Evolutionary conservation across 257 asterid genomes (phyloP), one percentile per base, ranked within the genome.

Genomic region (Solanum gandarillasii): DNA sequence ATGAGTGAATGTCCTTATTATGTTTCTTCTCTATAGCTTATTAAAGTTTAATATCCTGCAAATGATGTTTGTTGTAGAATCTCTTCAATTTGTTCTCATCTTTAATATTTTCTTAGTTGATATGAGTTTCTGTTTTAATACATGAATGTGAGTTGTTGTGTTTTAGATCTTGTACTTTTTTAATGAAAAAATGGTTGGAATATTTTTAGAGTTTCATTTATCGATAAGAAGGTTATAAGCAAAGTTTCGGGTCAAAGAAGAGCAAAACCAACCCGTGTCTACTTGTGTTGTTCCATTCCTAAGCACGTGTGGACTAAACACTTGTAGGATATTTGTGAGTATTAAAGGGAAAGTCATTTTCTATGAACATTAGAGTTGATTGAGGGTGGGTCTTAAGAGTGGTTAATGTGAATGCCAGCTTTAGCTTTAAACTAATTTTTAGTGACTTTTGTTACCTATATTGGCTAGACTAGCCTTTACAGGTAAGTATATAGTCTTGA

Each of bases 331-430:
- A 87, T 85, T 87, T 83, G 86, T 95, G 91, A 87, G 82, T 91
- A 87, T 87, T 89, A 72, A 41, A 31, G 81, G 21, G 83, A 85
- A 41, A 39, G 93, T 91, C 95, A 68, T 91, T 91, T 89, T 93
- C 92, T 74, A 29, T 84, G 83, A 29, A 86, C 76, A 62, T 86
- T 55, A 5, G 68, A 87, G 79, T 43, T 85, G 72, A 85, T 85
- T 67, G 52, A 71, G 35, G 34, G 70, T 72, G 60, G 83, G 68
- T 35, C 12, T 86, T 32, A 68, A 29, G 55, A 27, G 46, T 21
- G 25, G 7, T 70, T 5, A 52, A 48, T 32, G 48, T 43, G 87
- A 85, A 39, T 55, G 34, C 43, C 39, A 85, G 36, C 39, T 41
- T 38, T 3, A 85, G 5, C 29, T 43, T 70, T 3, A 31, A 55